These are phyloP conservation scores for Amyloporia xantha DNA, from an alignment of 768 basidiomycete species.

Conservation along the genomic window DNA sequence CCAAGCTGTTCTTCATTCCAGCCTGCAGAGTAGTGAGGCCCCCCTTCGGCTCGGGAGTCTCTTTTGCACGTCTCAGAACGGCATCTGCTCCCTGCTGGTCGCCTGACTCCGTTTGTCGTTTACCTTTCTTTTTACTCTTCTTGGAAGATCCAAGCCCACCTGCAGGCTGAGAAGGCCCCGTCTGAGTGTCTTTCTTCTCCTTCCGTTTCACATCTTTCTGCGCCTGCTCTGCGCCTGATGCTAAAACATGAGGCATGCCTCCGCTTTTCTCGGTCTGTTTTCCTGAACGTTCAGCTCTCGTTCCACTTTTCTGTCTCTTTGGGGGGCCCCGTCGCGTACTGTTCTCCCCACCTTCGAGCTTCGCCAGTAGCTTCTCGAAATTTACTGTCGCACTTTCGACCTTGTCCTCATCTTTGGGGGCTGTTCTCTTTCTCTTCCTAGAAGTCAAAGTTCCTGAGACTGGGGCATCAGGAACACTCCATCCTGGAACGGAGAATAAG, in stretches of 20 bases:
- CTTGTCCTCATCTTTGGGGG: conserved; percentile 14
- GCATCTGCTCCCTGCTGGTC: neutral
- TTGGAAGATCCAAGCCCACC: neutral
- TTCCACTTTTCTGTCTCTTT: conserved; percentile 14
- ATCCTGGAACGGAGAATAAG: conserved; percentile 31
- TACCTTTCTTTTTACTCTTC: conserved; percentile 2
- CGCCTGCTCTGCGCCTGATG: neutral
- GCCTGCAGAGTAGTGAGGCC: conserved; percentile 69
- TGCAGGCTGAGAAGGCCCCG: neutral
- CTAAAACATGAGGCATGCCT: neutral
- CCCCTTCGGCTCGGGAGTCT: conserved; percentile 8
- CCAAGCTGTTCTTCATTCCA: conserved; percentile 69
- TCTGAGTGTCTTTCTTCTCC: neutral
- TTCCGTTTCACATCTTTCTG: neutral
- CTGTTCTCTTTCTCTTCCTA: conserved; percentile 26
- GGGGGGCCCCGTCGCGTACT: conserved; percentile 1
- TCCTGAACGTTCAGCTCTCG: neutral
- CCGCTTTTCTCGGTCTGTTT: neutral
- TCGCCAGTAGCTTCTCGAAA: conserved; percentile 29
- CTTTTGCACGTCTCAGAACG: neutral
- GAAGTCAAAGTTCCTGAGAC: conserved; percentile 6
- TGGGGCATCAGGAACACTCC: conserved; percentile 23
- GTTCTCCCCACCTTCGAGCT: conserved; percentile 16
- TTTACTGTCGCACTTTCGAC: conserved; percentile 24
- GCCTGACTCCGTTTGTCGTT: neutral